phyloP scores from a whole-genome alignment of 1,284 basidiomycete species.

The Microbotryomycetes sp. region DNA sequence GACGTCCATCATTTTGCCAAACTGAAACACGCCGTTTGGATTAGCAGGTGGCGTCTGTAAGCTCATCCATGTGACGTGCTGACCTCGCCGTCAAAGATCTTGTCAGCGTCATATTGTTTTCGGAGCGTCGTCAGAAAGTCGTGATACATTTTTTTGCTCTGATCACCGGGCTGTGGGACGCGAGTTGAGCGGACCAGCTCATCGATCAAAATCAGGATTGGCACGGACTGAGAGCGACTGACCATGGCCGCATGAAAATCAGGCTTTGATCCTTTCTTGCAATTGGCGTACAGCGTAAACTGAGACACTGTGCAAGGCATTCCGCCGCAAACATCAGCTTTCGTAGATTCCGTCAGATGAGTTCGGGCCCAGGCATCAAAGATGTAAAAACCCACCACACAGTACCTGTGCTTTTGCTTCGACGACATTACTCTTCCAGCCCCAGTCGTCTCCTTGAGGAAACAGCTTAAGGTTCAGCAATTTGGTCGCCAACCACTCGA shows the following conservation, averaged over 20 bases:
- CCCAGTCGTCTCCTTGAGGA: conserved; percentile 23
- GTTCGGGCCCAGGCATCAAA: neutral
- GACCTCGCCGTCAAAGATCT: conserved; percentile 29
- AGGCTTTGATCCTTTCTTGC: conserved; percentile 32
- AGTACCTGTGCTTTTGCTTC: conserved; percentile 22
- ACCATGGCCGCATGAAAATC: conserved; percentile 35
- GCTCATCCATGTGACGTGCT: no score
- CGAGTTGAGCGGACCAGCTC: no score
- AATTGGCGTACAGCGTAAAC: conserved; percentile 31
- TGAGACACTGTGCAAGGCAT: conserved; percentile 24
- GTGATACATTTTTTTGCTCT: conserved; percentile 26
- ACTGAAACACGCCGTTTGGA: conserved; percentile 8
- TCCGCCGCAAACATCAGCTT: no score
- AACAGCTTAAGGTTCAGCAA: conserved; percentile 21
- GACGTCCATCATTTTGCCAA: conserved; percentile 34
- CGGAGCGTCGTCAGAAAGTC: conserved; percentile 23
- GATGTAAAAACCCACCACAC: conserved; percentile 12
- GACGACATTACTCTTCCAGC: conserved; percentile 26
- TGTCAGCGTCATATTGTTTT: conserved; percentile 18
- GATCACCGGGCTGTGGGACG: conserved; percentile 11
- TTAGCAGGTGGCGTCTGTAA: no score
- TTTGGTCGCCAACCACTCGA: conserved; percentile 20
- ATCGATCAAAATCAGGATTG: neutral
- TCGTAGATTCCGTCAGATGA: neutral
- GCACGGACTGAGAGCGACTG: neutral